Conservation (phyloP, 371 early-diverging fungal species). For the Saksenaea oblongispora region DNA sequence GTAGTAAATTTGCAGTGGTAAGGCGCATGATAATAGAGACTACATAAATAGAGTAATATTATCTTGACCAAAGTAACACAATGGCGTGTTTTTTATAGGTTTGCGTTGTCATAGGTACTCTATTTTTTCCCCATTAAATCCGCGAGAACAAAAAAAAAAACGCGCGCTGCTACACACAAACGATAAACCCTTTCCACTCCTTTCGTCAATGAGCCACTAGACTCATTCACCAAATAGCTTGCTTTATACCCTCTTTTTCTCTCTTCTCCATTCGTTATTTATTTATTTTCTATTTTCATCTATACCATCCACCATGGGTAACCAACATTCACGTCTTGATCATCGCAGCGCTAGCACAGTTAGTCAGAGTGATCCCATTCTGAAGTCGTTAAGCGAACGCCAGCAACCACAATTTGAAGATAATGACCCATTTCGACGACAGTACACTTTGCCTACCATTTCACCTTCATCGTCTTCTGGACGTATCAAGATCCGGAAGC, state of each 20-base stretch:
- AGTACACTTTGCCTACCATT: constrained; percentile 40
- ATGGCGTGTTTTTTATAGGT: neutral
- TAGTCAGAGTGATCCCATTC: constrained; percentile 25
- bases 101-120: neutral
- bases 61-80: neutral
- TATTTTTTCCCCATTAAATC: neutral
- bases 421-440: constrained; percentile 28
- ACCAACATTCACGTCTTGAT: constrained; percentile 35
- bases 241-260: constrained; percentile 14
- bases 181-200: constrained; percentile 6
- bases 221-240: constrained; percentile 1
- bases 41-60: too few relatives aligned
- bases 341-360: constrained; percentile 22
- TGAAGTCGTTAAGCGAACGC: constrained; percentile 16
- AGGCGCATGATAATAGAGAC: too few relatives aligned
- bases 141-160: neutral
- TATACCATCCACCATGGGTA: constrained; percentile 27
- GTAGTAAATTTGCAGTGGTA: neutral
- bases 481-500: constrained; percentile 40
- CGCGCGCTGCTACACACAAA: neutral
- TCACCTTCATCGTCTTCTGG: constrained; percentile 18
- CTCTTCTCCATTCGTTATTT: constrained; percentile 1
- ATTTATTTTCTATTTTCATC: neutral
- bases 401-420: constrained; percentile 14
- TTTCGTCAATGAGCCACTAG: neutral